Percentiles rank a stretch among this genome's conserved stretches.
phyloP scores from a whole-genome alignment of 1,139 yeast genomes.

The Nematodospora anomalae region DNA sequence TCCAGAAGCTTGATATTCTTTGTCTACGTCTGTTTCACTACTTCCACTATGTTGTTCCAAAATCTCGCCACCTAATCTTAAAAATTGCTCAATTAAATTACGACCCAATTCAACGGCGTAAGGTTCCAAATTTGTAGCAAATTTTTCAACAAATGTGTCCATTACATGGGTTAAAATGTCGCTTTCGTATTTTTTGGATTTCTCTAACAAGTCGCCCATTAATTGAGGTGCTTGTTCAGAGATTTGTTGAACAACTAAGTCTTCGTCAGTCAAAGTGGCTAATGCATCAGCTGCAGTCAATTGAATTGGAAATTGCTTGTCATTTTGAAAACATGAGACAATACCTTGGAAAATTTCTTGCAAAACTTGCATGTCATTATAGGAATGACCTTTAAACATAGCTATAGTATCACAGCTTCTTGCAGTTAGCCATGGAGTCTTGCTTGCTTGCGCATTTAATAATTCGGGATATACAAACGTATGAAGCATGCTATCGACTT shows the following conservation, averaged over 20 bases:
- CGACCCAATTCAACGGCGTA: conserved; percentile 52
- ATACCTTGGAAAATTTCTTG: conserved; percentile 48
- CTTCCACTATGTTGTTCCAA: conserved; percentile 31
- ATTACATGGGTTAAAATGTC: conserved; percentile 55
- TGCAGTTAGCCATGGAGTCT: conserved; percentile 51
- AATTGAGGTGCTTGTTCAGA: conserved; percentile 52
- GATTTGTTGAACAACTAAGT: conserved; percentile 45
- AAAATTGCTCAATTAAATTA: conserved; percentile 49
- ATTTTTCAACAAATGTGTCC: conserved; percentile 57
- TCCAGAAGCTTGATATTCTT: conserved; percentile 55
- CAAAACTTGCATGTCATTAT: conserved; percentile 40
- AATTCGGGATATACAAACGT: conserved; percentile 49
- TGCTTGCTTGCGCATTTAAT: conserved; percentile 31
- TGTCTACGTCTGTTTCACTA: conserved; percentile 36
- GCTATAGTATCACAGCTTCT: conserved; percentile 59
- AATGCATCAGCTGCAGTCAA: conserved; percentile 57
- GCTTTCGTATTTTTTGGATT: conserved; percentile 51
- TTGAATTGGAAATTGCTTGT: conserved; percentile 49
- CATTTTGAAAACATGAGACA: conserved; percentile 42
- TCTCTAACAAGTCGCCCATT: conserved; percentile 51
- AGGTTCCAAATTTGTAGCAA: conserved; percentile 54
- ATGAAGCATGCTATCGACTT: conserved; percentile 45
- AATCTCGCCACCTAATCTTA: conserved; percentile 45
- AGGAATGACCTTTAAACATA: conserved; percentile 39
- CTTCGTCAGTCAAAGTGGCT: conserved; percentile 49